Evolutionary conservation across 225 moss, liverwort and hornwort species (phyloP), one percentile per base, ranked within the genome.

Genomic region (Lunularia cruciata): DNA sequence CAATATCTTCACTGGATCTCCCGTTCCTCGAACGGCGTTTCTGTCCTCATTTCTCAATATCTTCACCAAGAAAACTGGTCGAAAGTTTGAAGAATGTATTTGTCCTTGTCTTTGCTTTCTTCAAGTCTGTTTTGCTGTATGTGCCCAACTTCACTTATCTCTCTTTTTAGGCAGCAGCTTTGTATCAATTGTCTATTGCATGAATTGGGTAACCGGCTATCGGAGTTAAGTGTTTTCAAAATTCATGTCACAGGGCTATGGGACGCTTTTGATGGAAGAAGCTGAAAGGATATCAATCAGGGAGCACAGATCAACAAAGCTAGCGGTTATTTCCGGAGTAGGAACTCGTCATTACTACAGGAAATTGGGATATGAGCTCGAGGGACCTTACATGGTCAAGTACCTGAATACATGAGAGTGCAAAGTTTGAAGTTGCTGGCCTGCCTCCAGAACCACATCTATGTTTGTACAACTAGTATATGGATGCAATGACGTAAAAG

Each of bases 301-400:
- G 69, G 98, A 98, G 64, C 98, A 98, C 65, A 89, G 84, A 68
- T 98, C 98, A 9, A 78, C 79, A 59, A 98, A 89, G 74, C 20
- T 93, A 60, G 93, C 91, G 18, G 98, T 98, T 33, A 98, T 98
- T 51, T 98, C 98, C 9, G 98, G 98, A 30, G 83, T 98, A 39
- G 98, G 98, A 58, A 98, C 98, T 28, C 89, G 98, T 54, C 98
- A 98, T 78, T 98, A 98, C 62, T 98, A 98, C 30, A 85, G 98
- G 68, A 98, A 93, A 78, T 81, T 98, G 45, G 93, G 98, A 18
- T 98, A 93, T 75, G 98, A 98, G 81, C 77, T 93, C 58, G 98
- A 98, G 79, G 98, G 98, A 73, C 91, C 98, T 14, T 98, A 98
- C 76, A 98, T 98, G 98, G 88, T 98, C 27, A 98, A 98, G 78